Conservation (phyloP, 768 basidiomycete species). For the Kwoniella dejecticola region DNA sequence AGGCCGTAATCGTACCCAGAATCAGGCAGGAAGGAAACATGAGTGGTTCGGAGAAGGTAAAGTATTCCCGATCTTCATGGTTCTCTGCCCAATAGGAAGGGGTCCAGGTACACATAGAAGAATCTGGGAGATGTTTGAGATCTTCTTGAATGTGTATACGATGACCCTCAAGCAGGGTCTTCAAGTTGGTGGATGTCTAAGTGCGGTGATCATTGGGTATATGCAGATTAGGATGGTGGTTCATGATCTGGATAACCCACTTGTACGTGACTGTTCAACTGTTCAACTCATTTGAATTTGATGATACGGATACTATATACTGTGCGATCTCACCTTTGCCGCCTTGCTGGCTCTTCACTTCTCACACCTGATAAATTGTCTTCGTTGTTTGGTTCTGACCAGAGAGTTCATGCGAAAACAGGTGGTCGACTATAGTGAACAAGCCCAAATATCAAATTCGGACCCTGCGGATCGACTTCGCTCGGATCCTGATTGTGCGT, state of each 20-base stretch:
- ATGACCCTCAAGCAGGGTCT: constrained; percentile 34
- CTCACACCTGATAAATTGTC: no score
- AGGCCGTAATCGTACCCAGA: no score
- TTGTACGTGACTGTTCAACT: constrained; percentile 20
- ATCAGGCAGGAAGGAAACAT: neutral
- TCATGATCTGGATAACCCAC: constrained; percentile 17
- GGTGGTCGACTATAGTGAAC: constrained; percentile 4
- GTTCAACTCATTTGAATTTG: no score
- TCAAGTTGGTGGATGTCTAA: constrained; percentile 35
- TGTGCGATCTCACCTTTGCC: no score
- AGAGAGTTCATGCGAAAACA: no score
- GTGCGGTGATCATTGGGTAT: constrained; percentile 23
- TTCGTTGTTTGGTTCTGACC: no score
- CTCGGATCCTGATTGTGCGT: constrained; percentile 31
- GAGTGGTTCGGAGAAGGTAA: constrained; percentile 25
- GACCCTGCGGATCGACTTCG: constrained; percentile 1
- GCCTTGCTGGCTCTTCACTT: no score
- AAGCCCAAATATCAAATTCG: neutral
- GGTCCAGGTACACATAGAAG: constrained; percentile 25
- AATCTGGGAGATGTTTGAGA: constrained; percentile 33
- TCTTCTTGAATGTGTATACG: constrained; percentile 19
- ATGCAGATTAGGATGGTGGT: constrained; percentile 36
- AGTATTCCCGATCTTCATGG: constrained; percentile 1
- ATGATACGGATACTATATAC: no score
- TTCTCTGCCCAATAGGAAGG: constrained; percentile 4